Evolutionary conservation across 1,139 yeast species (phyloP).

Genomic region (Meyerozyma carpophila): DNA sequence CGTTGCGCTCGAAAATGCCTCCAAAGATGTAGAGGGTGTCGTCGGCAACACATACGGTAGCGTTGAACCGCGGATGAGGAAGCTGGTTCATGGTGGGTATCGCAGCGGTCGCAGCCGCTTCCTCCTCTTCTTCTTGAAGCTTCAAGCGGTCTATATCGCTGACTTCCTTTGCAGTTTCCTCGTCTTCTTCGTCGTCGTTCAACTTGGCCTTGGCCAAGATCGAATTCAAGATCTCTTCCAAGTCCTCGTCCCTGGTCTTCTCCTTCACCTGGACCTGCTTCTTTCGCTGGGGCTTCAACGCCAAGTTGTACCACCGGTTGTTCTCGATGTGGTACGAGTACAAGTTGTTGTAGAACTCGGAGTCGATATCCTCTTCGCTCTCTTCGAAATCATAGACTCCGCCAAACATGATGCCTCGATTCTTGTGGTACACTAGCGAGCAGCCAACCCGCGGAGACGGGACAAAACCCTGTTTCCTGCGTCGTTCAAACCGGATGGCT

Average conservation of each 20-base stretch:
- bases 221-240: constrained; percentile 73
- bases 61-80: constrained; percentile 89
- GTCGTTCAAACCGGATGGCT: constrained; percentile 79
- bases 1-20: constrained; percentile 87
- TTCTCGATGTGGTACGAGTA: constrained; percentile 80
- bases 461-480: constrained; percentile 82
- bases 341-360: constrained; percentile 76
- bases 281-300: constrained; percentile 60
- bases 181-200: constrained; percentile 52
- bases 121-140: constrained; percentile 24
- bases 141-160: constrained; percentile 36
- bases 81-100: constrained; percentile 50
- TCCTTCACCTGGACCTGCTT: constrained; percentile 44
- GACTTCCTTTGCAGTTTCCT: constrained; percentile 29
- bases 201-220: constrained; percentile 69
- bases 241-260: constrained; percentile 67
- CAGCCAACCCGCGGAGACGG: constrained; percentile 96
- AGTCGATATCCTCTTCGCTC: constrained; percentile 86
- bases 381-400: constrained; percentile 95
- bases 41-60: constrained; percentile 79
- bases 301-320: constrained; percentile 82
- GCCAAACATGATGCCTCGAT: constrained; percentile 90
- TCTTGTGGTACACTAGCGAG: constrained; percentile 82
- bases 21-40: constrained; percentile 85
- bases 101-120: constrained; percentile 12